Base-by-base conservation (phyloP, 768 basidiomycete genomes). In the Leucocoprinus sp. region DNA sequence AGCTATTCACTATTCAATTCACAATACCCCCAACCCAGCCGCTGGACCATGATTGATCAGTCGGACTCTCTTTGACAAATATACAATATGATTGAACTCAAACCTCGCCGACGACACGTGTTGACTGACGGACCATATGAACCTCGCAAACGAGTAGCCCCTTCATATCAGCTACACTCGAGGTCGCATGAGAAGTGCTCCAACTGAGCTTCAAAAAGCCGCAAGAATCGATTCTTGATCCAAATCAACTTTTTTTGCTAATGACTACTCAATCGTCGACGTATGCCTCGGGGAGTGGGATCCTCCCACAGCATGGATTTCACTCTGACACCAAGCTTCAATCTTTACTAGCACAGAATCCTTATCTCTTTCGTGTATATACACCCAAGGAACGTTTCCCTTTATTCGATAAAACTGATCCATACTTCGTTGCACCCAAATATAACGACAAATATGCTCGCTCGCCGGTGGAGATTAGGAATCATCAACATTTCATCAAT, bases 321-420 rank as follows among this genome's bases (percentile, higher is more conserved):
- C 74, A 78, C 34, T 57, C 74, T 34, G 76, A 82, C 52, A 63
- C 73, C 57, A 67, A 76, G 34, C 88, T 88, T 57, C 72, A 75
- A 42, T 65, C 63, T 27, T 74, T 89, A 35, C 62, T 81, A 52
- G 64, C 72, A 43, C 67, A 71, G 43, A 88, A 87, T 58, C 78
- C 74, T 26, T 87, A 85, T 63, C 72, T 89, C 54, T 89, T 84
- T 67, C 83, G 86, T 34, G 77, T 89, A 11, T 80, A 88, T 58
- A 86, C 84, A 27, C 85, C 85, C 22, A 84, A 78, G 57, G 69
- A 73, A 45, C 69, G 64, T 34, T 74, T 76, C 1, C 73, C 73
- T 15, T 71, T 72, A 53, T 64, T 68, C 55, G 75, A 78, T 56
- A 63, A 68, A 29, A 63, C 69, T 3, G 76, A 84, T 56, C 73